Evolutionary conservation across 179 eudicot genomes (phyloP).

Genomic region (Silene vulgaris): DNA sequence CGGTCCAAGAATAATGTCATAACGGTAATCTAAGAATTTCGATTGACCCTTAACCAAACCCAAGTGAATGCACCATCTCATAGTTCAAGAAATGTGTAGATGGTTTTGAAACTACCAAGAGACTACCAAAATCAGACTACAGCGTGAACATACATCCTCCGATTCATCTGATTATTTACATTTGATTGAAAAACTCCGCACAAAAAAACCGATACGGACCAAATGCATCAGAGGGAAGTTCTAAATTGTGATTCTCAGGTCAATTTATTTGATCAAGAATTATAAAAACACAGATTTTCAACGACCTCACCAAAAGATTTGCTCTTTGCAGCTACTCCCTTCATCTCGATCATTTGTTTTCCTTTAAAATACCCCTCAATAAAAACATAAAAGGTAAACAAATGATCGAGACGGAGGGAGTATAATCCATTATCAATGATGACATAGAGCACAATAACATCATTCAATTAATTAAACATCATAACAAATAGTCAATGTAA

Average conservation of each 20-base stretch:
- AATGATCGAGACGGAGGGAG: too few relatives aligned
- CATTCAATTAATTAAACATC: not conserved
- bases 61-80: not conserved
- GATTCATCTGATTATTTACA: too few relatives aligned
- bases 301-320: too few relatives aligned
- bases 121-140: not conserved
- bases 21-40: not conserved
- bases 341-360: too few relatives aligned
- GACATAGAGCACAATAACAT: not conserved
- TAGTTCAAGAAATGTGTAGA: not conserved
- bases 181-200: too few relatives aligned
- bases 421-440: not conserved
- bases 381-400: too few relatives aligned
- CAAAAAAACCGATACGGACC: too few relatives aligned
- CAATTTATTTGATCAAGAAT: not conserved
- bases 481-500: not conserved
- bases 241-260: not conserved
- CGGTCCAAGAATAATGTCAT: not conserved
- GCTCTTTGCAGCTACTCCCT: too few relatives aligned
- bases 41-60: not conserved
- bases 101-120: not conserved
- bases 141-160: not conserved
- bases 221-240: too few relatives aligned
- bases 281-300: not conserved
- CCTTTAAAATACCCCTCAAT: too few relatives aligned